Base-by-base conservation (phyloP, 2,329 filamentous ascomycete genomes). In the Aspergillus pseudotamarii region DNA sequence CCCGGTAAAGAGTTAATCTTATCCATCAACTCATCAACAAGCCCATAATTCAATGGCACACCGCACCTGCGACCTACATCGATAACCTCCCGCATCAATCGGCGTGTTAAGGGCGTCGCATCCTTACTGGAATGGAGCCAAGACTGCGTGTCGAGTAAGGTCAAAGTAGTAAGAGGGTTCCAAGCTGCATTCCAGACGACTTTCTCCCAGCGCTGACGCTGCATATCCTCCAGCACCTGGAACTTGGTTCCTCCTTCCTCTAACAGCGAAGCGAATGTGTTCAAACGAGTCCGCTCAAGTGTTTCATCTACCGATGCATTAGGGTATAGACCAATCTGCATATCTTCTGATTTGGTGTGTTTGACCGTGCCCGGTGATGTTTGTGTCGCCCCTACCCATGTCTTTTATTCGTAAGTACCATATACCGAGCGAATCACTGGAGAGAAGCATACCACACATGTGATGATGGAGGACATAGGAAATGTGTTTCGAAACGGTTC, bases 321-420 rank as follows among this genome's bases (percentile, higher is more conserved):
- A 0, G 79, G 74, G 65, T 82, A 87, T 0, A 87, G 70, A 0
- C 85, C 86, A 4, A 88, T 81, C 60, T 88, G 82, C 71, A 84
- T 82, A 64, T 85, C 78, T 69, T 88, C 86, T 14, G 81, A 82
- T 58, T 80, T 81, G 26, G 76, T 83, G 66, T 88, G 86, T 10
- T 74, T 71, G 28, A 87, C 75, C 3, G 82, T 64, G 0, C 85
- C 86, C 0, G 85, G 84, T 9, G 76, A 70, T 3, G 74, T 74
- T 66, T 88, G 86, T 0, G 73, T 79, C 10, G 83, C 84, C 5
- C 85, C 85, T 0, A 85, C 82, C 85, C 74, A 76, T 4, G 73
- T 73, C 74, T 76, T 23, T 41, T 21, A 11, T 5, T 11, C n/a
- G 21, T 54, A 11, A 51, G 50, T 58, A 11, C 12, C 6, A 30